Evolutionary conservation across 164 flowering plant species (phyloP), one percentile per base, ranked within the genome.

Genomic region (Kalanchoe fedtschenkoi): DNA sequence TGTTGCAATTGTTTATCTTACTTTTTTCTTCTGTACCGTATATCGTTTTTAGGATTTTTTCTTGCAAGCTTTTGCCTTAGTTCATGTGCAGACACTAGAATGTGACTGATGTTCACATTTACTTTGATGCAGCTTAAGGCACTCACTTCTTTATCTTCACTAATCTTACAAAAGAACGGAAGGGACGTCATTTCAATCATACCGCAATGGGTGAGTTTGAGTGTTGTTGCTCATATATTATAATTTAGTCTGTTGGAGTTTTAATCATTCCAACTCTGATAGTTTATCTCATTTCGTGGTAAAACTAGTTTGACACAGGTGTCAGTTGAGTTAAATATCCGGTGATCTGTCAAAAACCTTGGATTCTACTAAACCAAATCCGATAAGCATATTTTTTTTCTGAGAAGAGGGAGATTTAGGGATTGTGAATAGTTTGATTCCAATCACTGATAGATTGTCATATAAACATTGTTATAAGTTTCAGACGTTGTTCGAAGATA

Each of bases 171-270:
- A 64, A 90, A 77, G 74, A 46, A 80, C 61, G 83, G 78, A 62
- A 85, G 81, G 75, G 99, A 86, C 53, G 35, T 88, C 58, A 68
- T 69, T 21, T 77, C 76, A 7, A 78, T 87, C 39, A 75, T 88
- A 73, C 92, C 97, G 9, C 97, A 88, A 75, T 90, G 97, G 98
- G 98, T 90, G 85, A 60, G 72, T 4, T 42, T 42, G 39, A 24
- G 41, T 34, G 38, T 33, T 21, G 24, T 58, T 21, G 6, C 28
- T 58, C 41, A 7, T 21, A 4, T 11, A 9, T 19, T 37, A 33
- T 37, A 19, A 7, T 24, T 58, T 29, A n/a, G 32, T 34, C 41
- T 9, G 11, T 58, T 33, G 61, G 26, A 47, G 10, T 47, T 47
- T n/a, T 22, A 2, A 22, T 47, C 55, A 22, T 47, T 24, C 55